Base-by-base conservation (phyloP, 768 basidiomycete species). In the Xerocomus potaroensis region DNA sequence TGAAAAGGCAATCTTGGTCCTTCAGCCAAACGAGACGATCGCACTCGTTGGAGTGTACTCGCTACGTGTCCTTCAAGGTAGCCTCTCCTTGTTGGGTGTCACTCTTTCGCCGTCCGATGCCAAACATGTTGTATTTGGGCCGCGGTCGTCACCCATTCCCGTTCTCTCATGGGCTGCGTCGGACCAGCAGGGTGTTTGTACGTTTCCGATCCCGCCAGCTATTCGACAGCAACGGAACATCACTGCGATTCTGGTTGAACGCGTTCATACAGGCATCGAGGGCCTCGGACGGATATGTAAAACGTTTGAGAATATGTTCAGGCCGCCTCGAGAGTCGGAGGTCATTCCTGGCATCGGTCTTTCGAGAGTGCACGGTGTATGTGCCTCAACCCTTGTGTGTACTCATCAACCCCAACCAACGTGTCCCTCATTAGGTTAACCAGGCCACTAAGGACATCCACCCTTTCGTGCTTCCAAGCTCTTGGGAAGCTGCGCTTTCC, bases 1-100 rank as follows among this genome's bases (percentile, higher is more conserved):
- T 50, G 43, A 36, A 9, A 50, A 51, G 11, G 66, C 68, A 1
- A 65, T 71, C 2, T 41, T 86, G 26, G 56, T 72, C 3, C 64
- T 90, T 9, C 56, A 62, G 5, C 60, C 68, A 8, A 67, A 65
- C 16, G 76, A 88, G 52, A 76, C 76, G 0, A 56, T 91, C 7
- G 74, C 84, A 26, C 60, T 94, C n/a, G 69, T 87, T 8, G 93
- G 93, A 5, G 69, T 73, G 0, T 88, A 80, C 62, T 61, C 57
- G 4, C 49, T 95, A 14, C 72, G 73, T 0, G 75, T 92, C 21
- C 59, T 93, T 4, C 78, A 72, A 41, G 87, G 88, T 1, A 66
- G 75, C 14, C 50, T 93, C 42, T 66, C 70, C 3, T 39, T 91
- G 1, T 70, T 73, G n/a, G n/a, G n/a, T n/a, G n/a, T n/a, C n/a